These are phyloP conservation scores for Ceratobasidium sp. DNA, from an alignment of 1,284 basidiomycete genomes.

Conservation along the genomic window DNA sequence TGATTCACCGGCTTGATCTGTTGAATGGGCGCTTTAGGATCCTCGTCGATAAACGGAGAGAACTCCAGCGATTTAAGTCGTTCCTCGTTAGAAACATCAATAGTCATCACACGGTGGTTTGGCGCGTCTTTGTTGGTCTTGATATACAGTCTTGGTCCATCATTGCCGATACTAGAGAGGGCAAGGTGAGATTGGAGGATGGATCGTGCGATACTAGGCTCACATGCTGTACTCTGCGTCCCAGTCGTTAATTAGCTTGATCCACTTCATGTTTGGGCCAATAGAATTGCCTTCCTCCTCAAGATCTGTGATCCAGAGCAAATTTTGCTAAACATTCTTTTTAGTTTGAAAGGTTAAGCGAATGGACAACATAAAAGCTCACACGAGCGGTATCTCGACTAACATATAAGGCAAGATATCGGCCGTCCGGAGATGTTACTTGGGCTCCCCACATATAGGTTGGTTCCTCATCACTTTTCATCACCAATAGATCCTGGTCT, in stretches of 20 bases:
- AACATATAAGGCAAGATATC: slow-evolving; percentile 69
- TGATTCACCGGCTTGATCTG: slow-evolving; percentile 59
- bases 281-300: slow-evolving; percentile 61
- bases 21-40: slow-evolving; percentile 63
- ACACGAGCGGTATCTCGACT: slow-evolving; percentile 73
- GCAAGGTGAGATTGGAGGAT: not conserved
- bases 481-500: slow-evolving; percentile 76
- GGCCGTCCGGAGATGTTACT: slow-evolving; percentile 69
- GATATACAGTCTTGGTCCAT: slow-evolving; percentile 72
- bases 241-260: slow-evolving; percentile 70
- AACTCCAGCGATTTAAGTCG: slow-evolving; percentile 49
- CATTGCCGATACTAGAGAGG: slow-evolving; percentile 68
- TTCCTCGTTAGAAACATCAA: slow-evolving; percentile 69
- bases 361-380: slow-evolving; percentile 46
- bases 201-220: not conserved
- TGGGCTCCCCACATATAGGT: slow-evolving; percentile 72
- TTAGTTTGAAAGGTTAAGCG: not conserved
- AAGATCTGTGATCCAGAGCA: slow-evolving; percentile 78
- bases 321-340: slow-evolving; percentile 65
- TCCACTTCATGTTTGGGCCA: slow-evolving; percentile 72
- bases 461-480: slow-evolving; percentile 70
- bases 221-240: slow-evolving; percentile 20
- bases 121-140: slow-evolving; percentile 74
- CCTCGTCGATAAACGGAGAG: slow-evolving; percentile 77
- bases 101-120: slow-evolving; percentile 71